A percentile compares a stretch with the other conserved stretches of the same genome.
phyloP scores from a whole-genome alignment of 2,329 filamentous ascomycete species.

The Curvularia sp. region DNA sequence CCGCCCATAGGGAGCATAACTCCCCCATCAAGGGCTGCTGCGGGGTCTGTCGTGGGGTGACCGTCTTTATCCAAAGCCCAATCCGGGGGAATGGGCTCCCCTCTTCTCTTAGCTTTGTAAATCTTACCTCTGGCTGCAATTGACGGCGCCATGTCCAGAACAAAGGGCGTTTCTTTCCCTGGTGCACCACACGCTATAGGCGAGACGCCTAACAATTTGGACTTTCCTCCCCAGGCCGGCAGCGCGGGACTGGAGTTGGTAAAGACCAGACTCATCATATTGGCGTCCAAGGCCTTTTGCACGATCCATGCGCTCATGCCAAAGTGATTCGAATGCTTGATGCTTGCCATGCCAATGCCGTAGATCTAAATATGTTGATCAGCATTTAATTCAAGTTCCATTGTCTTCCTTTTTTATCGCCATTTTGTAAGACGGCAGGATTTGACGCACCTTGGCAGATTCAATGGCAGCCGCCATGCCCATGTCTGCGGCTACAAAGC shows the following conservation, averaged over 20 bases:
- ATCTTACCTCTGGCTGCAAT: constrained; percentile 74
- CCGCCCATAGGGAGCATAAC: constrained; percentile 89
- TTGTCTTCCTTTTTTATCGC: background rate
- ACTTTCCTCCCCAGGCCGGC: constrained; percentile 72
- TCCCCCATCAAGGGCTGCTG: constrained; percentile 64
- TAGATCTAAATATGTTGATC: constrained; percentile 46
- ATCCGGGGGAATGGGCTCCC: constrained; percentile 70
- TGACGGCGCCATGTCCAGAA: constrained; percentile 75
- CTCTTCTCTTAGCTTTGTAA: constrained; percentile 70
- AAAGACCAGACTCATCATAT: constrained; percentile 66
- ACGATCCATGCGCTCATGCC: constrained; percentile 85
- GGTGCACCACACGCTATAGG: constrained; percentile 80
- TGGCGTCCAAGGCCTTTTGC: constrained; percentile 74
- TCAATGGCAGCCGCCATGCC: constrained; percentile 73
- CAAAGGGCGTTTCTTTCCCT: constrained; percentile 66
- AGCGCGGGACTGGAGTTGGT: constrained; percentile 72
- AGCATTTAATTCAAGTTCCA: background rate
- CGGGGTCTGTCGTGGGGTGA: constrained; percentile 71
- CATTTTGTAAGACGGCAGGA: background rate
- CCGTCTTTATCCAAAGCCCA: constrained; percentile 80
- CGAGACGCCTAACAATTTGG: constrained; percentile 74
- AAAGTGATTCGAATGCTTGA: constrained; percentile 82
- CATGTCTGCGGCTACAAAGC: constrained; percentile 71
- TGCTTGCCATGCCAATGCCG: constrained; percentile 77
- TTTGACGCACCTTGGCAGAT: constrained; percentile 61